Conservation (phyloP, 1,139 yeast genomes). For the Suhomyces yuchorum region DNA sequence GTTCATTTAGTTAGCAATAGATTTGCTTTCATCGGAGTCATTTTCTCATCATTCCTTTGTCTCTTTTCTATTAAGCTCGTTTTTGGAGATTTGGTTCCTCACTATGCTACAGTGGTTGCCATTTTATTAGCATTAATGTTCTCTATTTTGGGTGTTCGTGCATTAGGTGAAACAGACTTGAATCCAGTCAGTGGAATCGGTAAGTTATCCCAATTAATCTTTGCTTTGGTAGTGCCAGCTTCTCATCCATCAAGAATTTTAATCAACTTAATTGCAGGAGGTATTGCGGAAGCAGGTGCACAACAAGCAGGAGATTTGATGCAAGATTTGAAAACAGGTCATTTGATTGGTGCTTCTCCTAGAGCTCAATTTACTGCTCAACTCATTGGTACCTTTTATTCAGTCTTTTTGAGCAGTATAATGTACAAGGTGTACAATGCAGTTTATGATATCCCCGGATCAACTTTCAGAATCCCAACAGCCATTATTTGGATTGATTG, state of each 20-base stretch:
- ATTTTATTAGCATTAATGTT: slow-evolving; percentile 73
- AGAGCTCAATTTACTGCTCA: slow-evolving; percentile 91
- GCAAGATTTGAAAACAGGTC: slow-evolving; percentile 97
- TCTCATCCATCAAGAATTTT: slow-evolving; percentile 78
- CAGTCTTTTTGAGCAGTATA: slow-evolving; percentile 73
- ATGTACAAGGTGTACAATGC: slow-evolving; percentile 81
- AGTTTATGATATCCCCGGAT: slow-evolving; percentile 83
- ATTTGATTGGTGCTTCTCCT: slow-evolving; percentile 88
- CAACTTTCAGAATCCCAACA: slow-evolving; percentile 83
- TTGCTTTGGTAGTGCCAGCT: slow-evolving; percentile 79
- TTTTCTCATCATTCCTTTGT: slow-evolving; percentile 67
- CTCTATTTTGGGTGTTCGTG: slow-evolving; percentile 86
- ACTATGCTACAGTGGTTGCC: slow-evolving; percentile 69
- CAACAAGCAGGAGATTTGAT: slow-evolving; percentile 98
- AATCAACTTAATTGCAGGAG: slow-evolving; percentile 90
- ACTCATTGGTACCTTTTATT: slow-evolving; percentile 81
- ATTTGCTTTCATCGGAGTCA: slow-evolving; percentile 61
- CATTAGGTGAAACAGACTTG: slow-evolving; percentile 93
- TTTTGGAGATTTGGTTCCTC: slow-evolving; percentile 72
- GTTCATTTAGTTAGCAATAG: slow-evolving; percentile 51
- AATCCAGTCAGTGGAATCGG: slow-evolving; percentile 98
- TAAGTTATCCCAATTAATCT: slow-evolving; percentile 83
- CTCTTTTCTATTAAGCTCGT: slow-evolving; percentile 61
- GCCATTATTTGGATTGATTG: slow-evolving; percentile 97
- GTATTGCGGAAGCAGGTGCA: slow-evolving; percentile 97